Evolutionary conservation across 108 stramenopile genomes (phyloP).

Genomic region (Pseudonitzschia pungens): DNA sequence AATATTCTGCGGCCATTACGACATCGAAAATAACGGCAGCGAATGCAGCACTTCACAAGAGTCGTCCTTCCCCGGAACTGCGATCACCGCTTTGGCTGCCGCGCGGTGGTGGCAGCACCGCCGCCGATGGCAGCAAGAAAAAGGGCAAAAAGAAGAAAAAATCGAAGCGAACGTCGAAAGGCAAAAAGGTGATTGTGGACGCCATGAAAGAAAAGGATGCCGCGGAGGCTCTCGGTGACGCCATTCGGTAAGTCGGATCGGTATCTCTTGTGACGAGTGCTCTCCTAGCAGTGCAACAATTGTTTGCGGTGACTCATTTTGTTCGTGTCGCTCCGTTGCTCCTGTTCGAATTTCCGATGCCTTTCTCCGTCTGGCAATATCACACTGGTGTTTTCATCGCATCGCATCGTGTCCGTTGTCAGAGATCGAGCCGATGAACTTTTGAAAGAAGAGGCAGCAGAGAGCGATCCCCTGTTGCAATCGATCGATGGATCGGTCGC

Average conservation of each 20-base stretch:
- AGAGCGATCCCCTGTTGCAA: constrained; percentile 34
- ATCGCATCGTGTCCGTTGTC: not conserved
- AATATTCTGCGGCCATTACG: not conserved
- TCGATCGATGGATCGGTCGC: constrained; percentile 40
- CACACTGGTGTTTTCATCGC: not conserved
- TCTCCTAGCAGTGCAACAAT: too few species aligned
- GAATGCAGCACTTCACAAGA: not conserved
- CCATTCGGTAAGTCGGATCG: constrained; percentile 49
- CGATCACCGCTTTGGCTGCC: not conserved
- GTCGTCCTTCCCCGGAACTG: not conserved
- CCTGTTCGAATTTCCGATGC: constrained; percentile 16
- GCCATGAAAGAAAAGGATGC: constrained; percentile 63
- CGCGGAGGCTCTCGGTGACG: constrained; percentile 61
- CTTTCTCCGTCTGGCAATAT: constrained; percentile 13
- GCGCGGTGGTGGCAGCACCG: not conserved
- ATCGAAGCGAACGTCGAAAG: not conserved
- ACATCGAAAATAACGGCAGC: not conserved
- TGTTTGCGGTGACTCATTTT: too few species aligned
- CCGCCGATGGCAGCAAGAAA: constrained; percentile 5
- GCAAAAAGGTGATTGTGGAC: constrained; percentile 45
- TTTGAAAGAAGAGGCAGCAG: constrained; percentile 19
- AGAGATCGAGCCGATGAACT: constrained; percentile 48
- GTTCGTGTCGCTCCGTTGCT: not conserved
- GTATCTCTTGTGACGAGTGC: too few species aligned
- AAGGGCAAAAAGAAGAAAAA: constrained; percentile 17